phyloP scores from a whole-genome alignment of 345 rosid species.

The Arabidopsis suecica region DNA sequence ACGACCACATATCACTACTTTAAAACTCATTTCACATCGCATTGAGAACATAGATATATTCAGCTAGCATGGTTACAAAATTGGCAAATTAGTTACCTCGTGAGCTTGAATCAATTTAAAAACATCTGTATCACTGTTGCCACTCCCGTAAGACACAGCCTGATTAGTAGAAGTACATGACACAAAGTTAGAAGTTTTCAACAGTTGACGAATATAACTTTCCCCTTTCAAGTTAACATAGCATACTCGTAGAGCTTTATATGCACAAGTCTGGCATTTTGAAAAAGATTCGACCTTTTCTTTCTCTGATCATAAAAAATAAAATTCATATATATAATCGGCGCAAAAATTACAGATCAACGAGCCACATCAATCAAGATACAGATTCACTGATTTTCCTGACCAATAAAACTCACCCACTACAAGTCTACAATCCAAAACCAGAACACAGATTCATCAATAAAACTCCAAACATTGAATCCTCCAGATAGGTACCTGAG shows the following conservation, averaged over 20 bases:
- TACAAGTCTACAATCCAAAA: neutral
- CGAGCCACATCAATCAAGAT: slow-evolving; percentile 9
- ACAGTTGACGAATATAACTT: neutral
- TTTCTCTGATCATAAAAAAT: neutral
- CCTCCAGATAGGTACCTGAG: slow-evolving; percentile 52
- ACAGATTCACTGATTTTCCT: neutral
- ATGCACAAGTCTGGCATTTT: neutral
- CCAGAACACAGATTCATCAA: neutral
- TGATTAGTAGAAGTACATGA: slow-evolving; percentile 41
- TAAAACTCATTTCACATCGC: slow-evolving; percentile 3
- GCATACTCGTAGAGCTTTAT: neutral
- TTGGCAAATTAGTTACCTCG: slow-evolving; percentile 52
- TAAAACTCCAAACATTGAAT: neutral
- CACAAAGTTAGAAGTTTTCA: slow-evolving; percentile 17
- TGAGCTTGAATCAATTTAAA: slow-evolving; percentile 79
- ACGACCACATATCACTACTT: neutral
- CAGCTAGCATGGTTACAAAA: neutral
- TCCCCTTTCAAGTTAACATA: slow-evolving; percentile 1
- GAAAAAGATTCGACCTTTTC: neutral
- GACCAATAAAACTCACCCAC: neutral
- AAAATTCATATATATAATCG: neutral
- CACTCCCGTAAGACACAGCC: slow-evolving; percentile 67
- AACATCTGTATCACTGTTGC: slow-evolving; percentile 53
- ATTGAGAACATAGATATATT: neutral
- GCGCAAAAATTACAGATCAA: neutral